These are phyloP conservation scores for Penicillium longicatenatum DNA, from an alignment of 495 filamentous ascomycete species.

Conservation along the genomic window DNA sequence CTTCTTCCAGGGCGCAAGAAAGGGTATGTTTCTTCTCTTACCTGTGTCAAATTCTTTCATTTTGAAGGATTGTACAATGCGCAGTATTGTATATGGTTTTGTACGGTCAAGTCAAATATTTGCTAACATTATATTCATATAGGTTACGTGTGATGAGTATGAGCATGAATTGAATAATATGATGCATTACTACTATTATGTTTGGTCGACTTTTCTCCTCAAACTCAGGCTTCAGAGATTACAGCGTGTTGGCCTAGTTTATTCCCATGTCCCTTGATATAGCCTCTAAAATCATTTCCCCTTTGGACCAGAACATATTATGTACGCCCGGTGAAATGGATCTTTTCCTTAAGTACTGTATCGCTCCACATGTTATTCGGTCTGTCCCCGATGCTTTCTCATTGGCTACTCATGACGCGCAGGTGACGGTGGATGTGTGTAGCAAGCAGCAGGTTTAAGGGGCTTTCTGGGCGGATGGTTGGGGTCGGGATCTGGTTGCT, in stretches of 20 bases:
- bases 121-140: constrained; percentile 1
- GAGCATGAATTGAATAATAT: constrained; percentile 39
- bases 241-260: constrained; percentile 23
- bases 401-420: neutral
- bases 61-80: neutral
- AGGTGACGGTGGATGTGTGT: neutral
- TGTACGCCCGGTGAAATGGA: constrained; percentile 14
- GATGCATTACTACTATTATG: constrained; percentile 28
- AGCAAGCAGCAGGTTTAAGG: neutral
- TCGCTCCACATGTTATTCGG: neutral
- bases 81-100: neutral
- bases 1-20: constrained; percentile 93
- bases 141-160: constrained; percentile 50
- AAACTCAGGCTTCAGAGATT: constrained; percentile 1
- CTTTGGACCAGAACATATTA: constrained; percentile 18
- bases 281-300: constrained; percentile 23
- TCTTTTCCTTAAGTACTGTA: neutral
- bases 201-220: constrained; percentile 20
- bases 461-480: neutral
- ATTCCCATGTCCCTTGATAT: constrained; percentile 16
- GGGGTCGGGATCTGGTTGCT: neutral
- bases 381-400: neutral
- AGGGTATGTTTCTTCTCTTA: constrained; percentile 52
- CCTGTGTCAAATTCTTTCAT: neutral
- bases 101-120: neutral